Conservation (phyloP, 2,329 filamentous ascomycete species). For the Trichophaea hybrida region DNA sequence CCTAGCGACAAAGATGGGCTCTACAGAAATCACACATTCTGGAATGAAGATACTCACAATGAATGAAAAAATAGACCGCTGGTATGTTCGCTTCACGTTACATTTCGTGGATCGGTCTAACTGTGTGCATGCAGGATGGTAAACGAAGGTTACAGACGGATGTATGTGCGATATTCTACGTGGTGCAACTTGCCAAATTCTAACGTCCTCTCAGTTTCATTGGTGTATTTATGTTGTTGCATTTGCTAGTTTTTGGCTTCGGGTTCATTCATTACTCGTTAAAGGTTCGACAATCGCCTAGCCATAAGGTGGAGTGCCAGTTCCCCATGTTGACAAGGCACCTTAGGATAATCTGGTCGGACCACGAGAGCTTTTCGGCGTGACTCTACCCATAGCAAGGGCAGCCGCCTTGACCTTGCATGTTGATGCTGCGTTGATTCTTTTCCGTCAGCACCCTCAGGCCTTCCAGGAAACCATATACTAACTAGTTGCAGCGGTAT, state of each 20-base stretch:
- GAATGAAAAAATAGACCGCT: constrained; percentile 62
- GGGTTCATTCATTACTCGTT: constrained; percentile 66
- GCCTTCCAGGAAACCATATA: neutral
- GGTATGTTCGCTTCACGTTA: constrained; percentile 30
- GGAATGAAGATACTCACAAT: constrained; percentile 51
- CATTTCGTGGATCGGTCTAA: neutral
- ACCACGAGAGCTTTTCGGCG: constrained; percentile 54
- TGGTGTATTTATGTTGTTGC: constrained; percentile 56
- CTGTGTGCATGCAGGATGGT: constrained; percentile 47
- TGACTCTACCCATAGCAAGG: constrained; percentile 63
- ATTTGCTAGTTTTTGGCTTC: constrained; percentile 64
- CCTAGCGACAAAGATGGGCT: constrained; percentile 66
- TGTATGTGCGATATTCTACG: constrained; percentile 40
- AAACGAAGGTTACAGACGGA: constrained; percentile 68
- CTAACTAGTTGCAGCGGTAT: constrained; percentile 42
- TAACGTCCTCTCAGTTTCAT: constrained; percentile 48
- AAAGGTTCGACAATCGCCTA: constrained; percentile 37
- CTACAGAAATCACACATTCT: constrained; percentile 66
- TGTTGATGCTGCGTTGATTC: constrained; percentile 64
- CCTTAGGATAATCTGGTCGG: constrained; percentile 47
- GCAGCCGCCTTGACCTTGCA: constrained; percentile 63
- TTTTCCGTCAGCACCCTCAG: constrained; percentile 40
- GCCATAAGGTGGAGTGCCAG: neutral
- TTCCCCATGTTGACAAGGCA: neutral
- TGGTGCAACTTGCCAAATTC: constrained; percentile 9